phyloP scores from a whole-genome alignment of 2,329 filamentous ascomycete species.

The Mariannaea sp. region DNA sequence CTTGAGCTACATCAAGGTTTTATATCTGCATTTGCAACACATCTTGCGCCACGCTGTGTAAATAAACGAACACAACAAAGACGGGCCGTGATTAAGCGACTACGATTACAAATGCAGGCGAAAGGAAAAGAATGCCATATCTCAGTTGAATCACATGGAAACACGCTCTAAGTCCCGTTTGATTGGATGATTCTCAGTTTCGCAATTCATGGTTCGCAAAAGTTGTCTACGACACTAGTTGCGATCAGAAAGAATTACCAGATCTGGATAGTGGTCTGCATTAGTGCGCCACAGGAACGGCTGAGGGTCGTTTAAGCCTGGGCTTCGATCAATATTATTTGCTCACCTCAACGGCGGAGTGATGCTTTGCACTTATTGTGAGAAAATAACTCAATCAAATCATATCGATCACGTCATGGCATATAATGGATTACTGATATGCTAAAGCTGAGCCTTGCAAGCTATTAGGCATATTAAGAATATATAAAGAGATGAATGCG shows the following conservation, averaged over 20 bases:
- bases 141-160: neutral
- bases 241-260: neutral
- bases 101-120: neutral
- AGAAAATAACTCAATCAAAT: too few species aligned
- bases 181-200: neutral
- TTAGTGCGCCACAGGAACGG: neutral
- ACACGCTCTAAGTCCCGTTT: neutral
- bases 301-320: too few species aligned
- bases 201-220: neutral
- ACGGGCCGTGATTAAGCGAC: neutral
- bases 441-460: too few species aligned
- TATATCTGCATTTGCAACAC: neutral
- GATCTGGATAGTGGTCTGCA: neutral
- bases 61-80: neutral
- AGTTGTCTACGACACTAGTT: neutral
- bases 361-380: too few species aligned
- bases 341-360: too few species aligned
- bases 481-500: too few species aligned
- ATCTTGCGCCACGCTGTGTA: neutral
- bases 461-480: too few species aligned
- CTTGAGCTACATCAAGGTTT: neutral
- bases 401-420: too few species aligned
- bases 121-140: neutral
- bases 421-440: too few species aligned
- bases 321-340: too few species aligned